Base-by-base conservation (phyloP, 2,329 filamentous ascomycete species). In the Sporothrix variecibatus region DNA sequence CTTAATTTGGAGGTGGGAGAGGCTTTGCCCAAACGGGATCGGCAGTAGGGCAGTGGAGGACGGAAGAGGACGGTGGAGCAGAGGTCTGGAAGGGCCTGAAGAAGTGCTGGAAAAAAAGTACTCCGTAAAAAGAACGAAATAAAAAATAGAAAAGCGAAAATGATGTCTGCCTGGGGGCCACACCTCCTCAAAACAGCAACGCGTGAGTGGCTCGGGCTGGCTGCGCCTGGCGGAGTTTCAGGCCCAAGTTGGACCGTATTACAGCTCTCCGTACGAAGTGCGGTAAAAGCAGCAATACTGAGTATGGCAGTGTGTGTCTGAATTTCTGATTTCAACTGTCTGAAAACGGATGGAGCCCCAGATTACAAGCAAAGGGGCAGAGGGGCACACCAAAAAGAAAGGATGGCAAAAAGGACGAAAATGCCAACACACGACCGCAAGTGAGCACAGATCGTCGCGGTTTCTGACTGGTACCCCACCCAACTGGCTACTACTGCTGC, bases 141-240 rank as follows among this genome's bases (percentile, higher is more conserved):
- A n/a, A n/a, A n/a, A n/a, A n/a, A n/a, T n/a, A n/a, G n/a, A n/a
- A n/a, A n/a, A n/a, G n/a, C n/a, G n/a, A n/a, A n/a, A 56, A 9
- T 34, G 28, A 28, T 34, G 56, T 20, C 60, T 65, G 60, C 60
- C 60, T 65, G n/a, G 60, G 6, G 34, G 56, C 4, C 15, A 20
- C 43, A 49, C 43, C 15, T 20, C 15, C 43, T 15, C 12, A 43
- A 49, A 49, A 49, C 43, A 15, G 43, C 43, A 17, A 15, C 15
- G 43, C 40, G 40, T 49, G 43, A 49, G 43, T 49, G 43, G 43
- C 12, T 49, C 43, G n/a, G 15, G 28, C 62, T 26, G 28, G 20
- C 62, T 67, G 23, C 62, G 46, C 67, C 67, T 53, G 46, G 46
- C 67, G 67, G 46, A 69, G 46, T 56, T 69, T 69, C 67, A 56